phyloP scores from a whole-genome alignment of 345 rosid species.

The Melaleuca quinquenervia region DNA sequence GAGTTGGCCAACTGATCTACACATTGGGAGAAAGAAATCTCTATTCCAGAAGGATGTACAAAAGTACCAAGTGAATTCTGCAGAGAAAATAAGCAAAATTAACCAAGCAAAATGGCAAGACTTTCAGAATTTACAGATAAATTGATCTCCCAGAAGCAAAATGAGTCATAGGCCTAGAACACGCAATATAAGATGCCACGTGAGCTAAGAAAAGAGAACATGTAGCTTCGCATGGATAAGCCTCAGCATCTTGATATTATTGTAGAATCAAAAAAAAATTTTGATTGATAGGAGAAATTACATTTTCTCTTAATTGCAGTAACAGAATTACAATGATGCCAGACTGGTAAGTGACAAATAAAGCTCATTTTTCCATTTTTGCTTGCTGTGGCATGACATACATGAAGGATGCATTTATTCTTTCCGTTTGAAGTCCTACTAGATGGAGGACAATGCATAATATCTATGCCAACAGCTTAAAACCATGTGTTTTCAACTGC shows the following conservation, averaged over 20 bases:
- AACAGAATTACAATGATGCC: neutral
- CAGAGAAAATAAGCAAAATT: neutral
- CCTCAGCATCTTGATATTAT: neutral
- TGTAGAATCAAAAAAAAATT: neutral
- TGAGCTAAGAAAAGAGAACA: neutral
- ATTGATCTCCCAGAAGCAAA: neutral
- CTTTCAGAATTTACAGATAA: neutral
- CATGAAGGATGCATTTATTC: neutral
- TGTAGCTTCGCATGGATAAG: neutral
- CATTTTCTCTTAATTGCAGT: neutral
- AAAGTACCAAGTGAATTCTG: conserved; percentile 37
- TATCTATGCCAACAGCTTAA: neutral
- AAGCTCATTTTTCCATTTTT: neutral
- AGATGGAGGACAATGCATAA: neutral
- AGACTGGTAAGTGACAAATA: neutral
- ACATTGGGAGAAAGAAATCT: conserved; percentile 28
- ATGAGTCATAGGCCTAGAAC: neutral
- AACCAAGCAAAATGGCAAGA: neutral
- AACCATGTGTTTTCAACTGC: neutral
- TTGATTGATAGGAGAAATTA: neutral
- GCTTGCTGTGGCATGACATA: neutral
- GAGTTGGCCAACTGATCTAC: conserved; percentile 22
- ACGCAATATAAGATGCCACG: neutral
- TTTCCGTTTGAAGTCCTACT: neutral
- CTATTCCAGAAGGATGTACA: conserved; percentile 52